These are phyloP conservation scores for Fraxinus quadrangulata DNA, from an alignment of 257 asterid species.

Conservation along the genomic window DNA sequence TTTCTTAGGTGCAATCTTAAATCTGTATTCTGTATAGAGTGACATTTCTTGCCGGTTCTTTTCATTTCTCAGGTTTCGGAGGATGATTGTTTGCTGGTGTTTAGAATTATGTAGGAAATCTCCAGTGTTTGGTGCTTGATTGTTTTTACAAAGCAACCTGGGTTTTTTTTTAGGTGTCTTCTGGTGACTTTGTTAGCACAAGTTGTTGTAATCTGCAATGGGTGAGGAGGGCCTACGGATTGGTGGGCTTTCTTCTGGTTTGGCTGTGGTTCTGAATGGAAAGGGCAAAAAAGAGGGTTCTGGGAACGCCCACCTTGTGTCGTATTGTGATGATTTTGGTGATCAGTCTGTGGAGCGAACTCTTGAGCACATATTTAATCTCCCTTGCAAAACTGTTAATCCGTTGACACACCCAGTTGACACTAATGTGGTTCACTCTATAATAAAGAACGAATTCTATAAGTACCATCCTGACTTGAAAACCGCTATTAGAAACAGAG, in stretches of 20 bases:
- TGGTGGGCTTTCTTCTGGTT: constrained; percentile 83
- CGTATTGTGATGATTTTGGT: constrained; percentile 81
- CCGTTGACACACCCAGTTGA: constrained; percentile 58
- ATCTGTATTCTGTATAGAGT: constrained; percentile 15
- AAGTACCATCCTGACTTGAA: constrained; percentile 49
- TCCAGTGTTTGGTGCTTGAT: constrained; percentile 26
- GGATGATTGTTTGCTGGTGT: constrained; percentile 29
- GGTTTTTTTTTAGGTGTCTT: constrained; percentile 7
- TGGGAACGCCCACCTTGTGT: constrained; percentile 66
- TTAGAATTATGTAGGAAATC: constrained; percentile 9
- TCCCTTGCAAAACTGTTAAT: constrained; percentile 66
- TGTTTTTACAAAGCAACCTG: constrained; percentile 7
- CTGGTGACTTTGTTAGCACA: constrained; percentile 14
- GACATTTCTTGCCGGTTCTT: constrained; percentile 21
- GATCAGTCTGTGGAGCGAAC: constrained; percentile 92
- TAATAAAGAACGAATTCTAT: constrained; percentile 61
- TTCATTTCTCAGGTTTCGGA: constrained; percentile 39
- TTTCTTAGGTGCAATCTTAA: neutral
- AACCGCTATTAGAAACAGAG: constrained; percentile 41
- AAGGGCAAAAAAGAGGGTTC: constrained; percentile 62
- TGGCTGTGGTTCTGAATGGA: constrained; percentile 76
- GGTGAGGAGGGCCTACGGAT: constrained; percentile 78
- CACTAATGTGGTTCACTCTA: constrained; percentile 47
- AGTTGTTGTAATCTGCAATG: constrained; percentile 50
- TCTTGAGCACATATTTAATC: constrained; percentile 83